A percentile compares a stretch with the other conserved stretches of the same genome.
phyloP scores from a whole-genome alignment of 2,329 filamentous ascomycete species.

The Neopestalotiopsis rosae region DNA sequence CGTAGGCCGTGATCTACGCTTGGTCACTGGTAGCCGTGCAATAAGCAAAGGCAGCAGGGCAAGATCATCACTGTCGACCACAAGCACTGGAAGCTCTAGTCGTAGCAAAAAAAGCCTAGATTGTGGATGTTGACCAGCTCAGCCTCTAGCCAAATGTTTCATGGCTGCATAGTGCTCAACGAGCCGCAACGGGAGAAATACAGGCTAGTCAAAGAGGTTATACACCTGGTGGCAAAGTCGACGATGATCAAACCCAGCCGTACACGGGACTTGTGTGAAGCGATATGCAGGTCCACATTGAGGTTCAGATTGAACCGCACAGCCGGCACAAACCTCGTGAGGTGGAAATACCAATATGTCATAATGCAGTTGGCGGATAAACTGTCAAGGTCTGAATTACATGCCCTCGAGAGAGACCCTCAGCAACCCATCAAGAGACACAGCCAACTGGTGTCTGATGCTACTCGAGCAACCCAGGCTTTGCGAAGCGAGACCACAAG shows the following conservation, averaged over 20 bases:
- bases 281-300: conserved; percentile 16
- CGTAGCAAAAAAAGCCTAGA: too few species aligned
- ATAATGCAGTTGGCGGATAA: conserved; percentile 35
- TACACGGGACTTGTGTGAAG: conserved; percentile 10
- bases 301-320: conserved; percentile 10
- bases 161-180: too few species aligned
- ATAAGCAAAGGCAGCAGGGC: too few species aligned
- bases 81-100: too few species aligned
- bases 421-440: background rate
- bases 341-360: conserved; percentile 18
- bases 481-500: conserved; percentile 25
- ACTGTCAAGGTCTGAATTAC: conserved; percentile 19
- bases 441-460: conserved; percentile 25
- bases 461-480: conserved; percentile 28
- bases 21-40: too few species aligned
- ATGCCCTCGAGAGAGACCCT: background rate
- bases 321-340: background rate
- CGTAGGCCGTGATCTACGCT: too few species aligned
- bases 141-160: too few species aligned
- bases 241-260: conserved; percentile 7
- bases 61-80: too few species aligned
- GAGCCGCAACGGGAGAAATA: background rate
- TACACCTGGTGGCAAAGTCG: background rate
- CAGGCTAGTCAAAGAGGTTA: background rate
- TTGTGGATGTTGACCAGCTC: too few species aligned